Evolutionary conservation across 2,329 filamentous ascomycete genomes (phyloP).

Genomic region (Monilinia aucupariae): DNA sequence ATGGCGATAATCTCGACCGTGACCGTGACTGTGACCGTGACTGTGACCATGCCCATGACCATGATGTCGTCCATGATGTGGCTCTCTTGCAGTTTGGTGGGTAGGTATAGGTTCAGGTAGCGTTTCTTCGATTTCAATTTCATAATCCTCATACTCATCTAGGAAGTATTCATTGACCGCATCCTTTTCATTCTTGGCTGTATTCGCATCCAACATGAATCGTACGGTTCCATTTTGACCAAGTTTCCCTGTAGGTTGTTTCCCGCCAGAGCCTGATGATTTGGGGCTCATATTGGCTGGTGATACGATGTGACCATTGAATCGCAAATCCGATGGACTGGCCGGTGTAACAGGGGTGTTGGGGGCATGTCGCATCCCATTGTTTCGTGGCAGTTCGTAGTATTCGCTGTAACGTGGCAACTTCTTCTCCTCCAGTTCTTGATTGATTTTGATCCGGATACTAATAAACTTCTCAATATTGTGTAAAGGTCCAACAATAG

Average conservation of each 20-base stretch:
- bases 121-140: slow-evolving; percentile 68
- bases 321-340: slow-evolving; percentile 33
- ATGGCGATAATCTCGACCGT: slow-evolving; percentile 19
- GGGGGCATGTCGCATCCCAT: slow-evolving; percentile 34
- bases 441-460: slow-evolving; percentile 81
- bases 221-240: slow-evolving; percentile 69
- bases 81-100: slow-evolving; percentile 18
- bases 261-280: slow-evolving; percentile 29
- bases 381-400: slow-evolving; percentile 40
- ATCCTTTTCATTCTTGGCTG: slow-evolving; percentile 65
- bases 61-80: slow-evolving; percentile 18
- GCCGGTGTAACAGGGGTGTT: slow-evolving; percentile 36
- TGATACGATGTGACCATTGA: slow-evolving; percentile 31
- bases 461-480: slow-evolving; percentile 75
- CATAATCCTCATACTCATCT: slow-evolving; percentile 70
- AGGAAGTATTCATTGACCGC: slow-evolving; percentile 64
- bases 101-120: slow-evolving; percentile 21
- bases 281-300: slow-evolving; percentile 33
- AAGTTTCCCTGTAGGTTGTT: slow-evolving; percentile 26
- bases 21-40: slow-evolving; percentile 12
- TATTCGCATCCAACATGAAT: slow-evolving; percentile 79
- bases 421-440: slow-evolving; percentile 62
- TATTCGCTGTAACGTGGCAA: slow-evolving; percentile 59
- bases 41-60: slow-evolving; percentile 15
- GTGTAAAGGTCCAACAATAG: slow-evolving; percentile 66